These are phyloP conservation scores for Dioscorea dumetorum DNA, from an alignment of 106 monocot species.

Conservation along the genomic window DNA sequence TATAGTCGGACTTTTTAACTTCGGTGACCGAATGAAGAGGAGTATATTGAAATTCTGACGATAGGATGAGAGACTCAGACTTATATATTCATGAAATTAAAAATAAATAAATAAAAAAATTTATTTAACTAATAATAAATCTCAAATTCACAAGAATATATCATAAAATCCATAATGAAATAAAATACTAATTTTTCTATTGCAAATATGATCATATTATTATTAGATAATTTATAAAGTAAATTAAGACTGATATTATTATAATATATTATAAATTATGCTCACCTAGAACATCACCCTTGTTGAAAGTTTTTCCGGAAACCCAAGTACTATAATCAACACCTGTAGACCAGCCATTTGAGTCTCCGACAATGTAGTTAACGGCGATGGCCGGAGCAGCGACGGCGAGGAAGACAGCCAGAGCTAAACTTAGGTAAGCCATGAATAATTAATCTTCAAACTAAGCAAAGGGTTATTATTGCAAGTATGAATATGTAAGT, in stretches of 20 bases:
- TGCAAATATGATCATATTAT: too few species aligned
- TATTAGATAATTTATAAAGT: too few species aligned
- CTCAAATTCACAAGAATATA: too few species aligned
- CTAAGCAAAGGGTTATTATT: too few species aligned
- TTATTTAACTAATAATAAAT: too few species aligned
- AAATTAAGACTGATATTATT: too few species aligned
- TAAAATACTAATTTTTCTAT: too few species aligned
- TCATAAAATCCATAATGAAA: too few species aligned
- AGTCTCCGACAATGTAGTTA: slow-evolving; percentile 14
- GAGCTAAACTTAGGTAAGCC: not conserved
- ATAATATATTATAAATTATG: too few species aligned
- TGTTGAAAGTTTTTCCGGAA: slow-evolving; percentile 13
- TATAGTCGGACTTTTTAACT: slow-evolving; percentile 37
- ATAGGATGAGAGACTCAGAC: not conserved
- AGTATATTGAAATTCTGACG: slow-evolving; percentile 33
- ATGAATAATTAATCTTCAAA: not conserved
- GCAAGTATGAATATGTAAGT: too few species aligned
- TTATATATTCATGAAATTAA: too few species aligned
- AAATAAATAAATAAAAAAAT: too few species aligned
- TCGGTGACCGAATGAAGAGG: slow-evolving; percentile 31
- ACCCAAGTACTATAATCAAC: slow-evolving; percentile 18
- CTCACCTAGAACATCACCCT: slow-evolving; percentile 27
- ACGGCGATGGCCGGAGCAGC: slow-evolving; percentile 3
- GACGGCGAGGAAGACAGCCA: not conserved
- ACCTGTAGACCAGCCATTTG: slow-evolving; percentile 13